A percentile compares a stretch with the other conserved stretches of the same genome.
Conservation (phyloP, 306 rosid genomes). For the Quercus robur region DNA sequence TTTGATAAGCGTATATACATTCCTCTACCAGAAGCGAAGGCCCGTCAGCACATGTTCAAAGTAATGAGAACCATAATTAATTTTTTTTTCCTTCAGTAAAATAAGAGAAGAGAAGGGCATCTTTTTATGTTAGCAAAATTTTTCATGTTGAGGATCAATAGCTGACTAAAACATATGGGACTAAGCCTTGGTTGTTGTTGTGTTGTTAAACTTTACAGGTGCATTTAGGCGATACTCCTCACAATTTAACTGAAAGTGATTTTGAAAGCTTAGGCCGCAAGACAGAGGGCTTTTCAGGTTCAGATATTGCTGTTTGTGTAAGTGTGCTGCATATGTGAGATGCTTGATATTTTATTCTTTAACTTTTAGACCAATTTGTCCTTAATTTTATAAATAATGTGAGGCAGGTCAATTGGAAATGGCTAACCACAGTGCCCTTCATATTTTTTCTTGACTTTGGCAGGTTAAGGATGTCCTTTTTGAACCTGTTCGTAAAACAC, state of each 20-base stretch:
- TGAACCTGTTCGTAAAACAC: slow-evolving; percentile 99
- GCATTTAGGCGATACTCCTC: slow-evolving; percentile 98
- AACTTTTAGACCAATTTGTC: not conserved
- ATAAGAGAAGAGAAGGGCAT: not conserved
- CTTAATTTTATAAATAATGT: not conserved
- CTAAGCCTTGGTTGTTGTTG: slow-evolving; percentile 2
- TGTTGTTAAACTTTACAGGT: slow-evolving; percentile 55
- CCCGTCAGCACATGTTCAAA: slow-evolving; percentile 98
- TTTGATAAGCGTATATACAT: slow-evolving; percentile 98
- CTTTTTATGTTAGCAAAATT: slow-evolving; percentile 5
- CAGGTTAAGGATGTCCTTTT: slow-evolving; percentile 99
- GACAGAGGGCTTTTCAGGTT: slow-evolving; percentile 96
- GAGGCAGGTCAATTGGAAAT: not conserved
- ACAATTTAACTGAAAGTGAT: slow-evolving; percentile 81
- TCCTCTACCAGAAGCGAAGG: slow-evolving; percentile 93
- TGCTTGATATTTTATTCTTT: slow-evolving; percentile 4
- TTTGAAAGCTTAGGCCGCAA: slow-evolving; percentile 75
- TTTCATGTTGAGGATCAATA: not conserved
- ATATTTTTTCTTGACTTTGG: not conserved
- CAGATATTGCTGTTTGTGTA: slow-evolving; percentile 97
- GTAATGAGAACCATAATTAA: slow-evolving; percentile 37
- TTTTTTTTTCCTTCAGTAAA: not conserved
- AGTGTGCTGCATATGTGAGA: slow-evolving; percentile 34
- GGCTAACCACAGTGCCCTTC: not conserved
- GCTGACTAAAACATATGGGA: no score